phyloP scores from a whole-genome alignment of 2,329 filamentous ascomycete species.

The Trichophyton simii region DNA sequence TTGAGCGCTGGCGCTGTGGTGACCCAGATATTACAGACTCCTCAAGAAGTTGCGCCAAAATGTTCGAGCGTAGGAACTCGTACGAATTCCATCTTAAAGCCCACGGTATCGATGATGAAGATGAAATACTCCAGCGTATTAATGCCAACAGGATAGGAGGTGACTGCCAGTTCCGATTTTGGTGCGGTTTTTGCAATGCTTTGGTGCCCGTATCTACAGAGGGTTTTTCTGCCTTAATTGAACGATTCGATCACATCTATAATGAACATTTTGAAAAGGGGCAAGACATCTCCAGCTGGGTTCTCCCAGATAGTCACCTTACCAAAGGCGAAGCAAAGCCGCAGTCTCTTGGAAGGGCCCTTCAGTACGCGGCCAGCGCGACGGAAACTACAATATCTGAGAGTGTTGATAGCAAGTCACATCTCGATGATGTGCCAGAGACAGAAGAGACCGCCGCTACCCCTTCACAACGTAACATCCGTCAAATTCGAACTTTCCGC shows the following conservation, averaged over 20 bases:
- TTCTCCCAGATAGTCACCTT: slow-evolving; percentile 18
- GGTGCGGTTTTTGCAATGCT: slow-evolving; percentile 70
- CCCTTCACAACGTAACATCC: background rate
- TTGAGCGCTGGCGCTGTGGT: slow-evolving; percentile 61
- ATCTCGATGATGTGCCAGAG: background rate
- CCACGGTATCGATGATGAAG: slow-evolving; percentile 31
- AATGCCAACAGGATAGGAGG: slow-evolving; percentile 49
- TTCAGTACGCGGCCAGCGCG: background rate
- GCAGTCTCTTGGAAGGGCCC: background rate
- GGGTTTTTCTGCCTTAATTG: slow-evolving; percentile 46
- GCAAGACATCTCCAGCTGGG: slow-evolving; percentile 24
- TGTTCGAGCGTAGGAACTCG: slow-evolving; percentile 46
- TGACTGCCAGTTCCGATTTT: slow-evolving; percentile 56
- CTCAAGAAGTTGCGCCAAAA: slow-evolving; percentile 40
- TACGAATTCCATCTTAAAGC: slow-evolving; percentile 52
- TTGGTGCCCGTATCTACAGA: slow-evolving; percentile 42
- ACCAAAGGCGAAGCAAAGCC: slow-evolving; percentile 12
- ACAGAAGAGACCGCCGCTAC: background rate
- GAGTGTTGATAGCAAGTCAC: background rate
- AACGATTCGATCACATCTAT: slow-evolving; percentile 63
- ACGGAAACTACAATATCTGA: background rate
- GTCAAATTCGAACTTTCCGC: background rate
- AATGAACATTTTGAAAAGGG: slow-evolving; percentile 35
- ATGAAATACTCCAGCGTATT: slow-evolving; percentile 24
- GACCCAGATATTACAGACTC: slow-evolving; percentile 22